phyloP scores from a whole-genome alignment of 176 grass and related monocot species.

The Phoenix roebelenii region DNA sequence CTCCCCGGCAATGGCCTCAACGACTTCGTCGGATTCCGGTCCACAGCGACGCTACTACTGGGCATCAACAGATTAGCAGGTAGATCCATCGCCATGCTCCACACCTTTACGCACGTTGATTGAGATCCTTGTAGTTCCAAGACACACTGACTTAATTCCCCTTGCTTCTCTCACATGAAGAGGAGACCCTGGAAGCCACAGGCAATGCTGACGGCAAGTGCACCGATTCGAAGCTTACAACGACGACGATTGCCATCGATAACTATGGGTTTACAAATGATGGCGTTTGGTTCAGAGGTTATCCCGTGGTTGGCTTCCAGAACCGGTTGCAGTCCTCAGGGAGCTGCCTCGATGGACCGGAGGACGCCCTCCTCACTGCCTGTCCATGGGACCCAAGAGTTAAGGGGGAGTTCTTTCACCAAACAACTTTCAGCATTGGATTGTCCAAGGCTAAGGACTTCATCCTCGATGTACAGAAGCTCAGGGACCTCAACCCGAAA shows the following conservation, averaged over 20 bases:
- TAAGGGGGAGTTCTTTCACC: slow-evolving; percentile 38
- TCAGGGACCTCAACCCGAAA: slow-evolving; percentile 32
- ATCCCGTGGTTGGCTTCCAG: slow-evolving; percentile 54
- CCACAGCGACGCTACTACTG: slow-evolving; percentile 13
- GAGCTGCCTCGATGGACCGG: slow-evolving; percentile 23
- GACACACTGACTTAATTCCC: too few species aligned
- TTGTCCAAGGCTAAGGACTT: slow-evolving; percentile 33
- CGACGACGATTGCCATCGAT: not conserved
- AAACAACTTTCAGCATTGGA: slow-evolving; percentile 52
- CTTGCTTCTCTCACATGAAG: not conserved
- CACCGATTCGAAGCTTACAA: slow-evolving; percentile 14
- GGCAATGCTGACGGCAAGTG: slow-evolving; percentile 39
- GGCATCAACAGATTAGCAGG: slow-evolving; percentile 18
- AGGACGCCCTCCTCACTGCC: slow-evolving; percentile 45
- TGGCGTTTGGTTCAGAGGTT: slow-evolving; percentile 37
- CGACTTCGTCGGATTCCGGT: slow-evolving; percentile 37
- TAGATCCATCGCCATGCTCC: not conserved
- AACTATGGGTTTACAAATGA: slow-evolving; percentile 16
- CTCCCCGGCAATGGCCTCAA: slow-evolving; percentile 30
- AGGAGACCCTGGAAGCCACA: slow-evolving; percentile 23
- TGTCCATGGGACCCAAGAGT: slow-evolving; percentile 51
- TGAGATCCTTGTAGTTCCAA: too few species aligned
- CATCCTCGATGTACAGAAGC: slow-evolving; percentile 36
- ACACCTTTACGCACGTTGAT: too few species aligned
- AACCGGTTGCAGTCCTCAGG: slow-evolving; percentile 47